Base-by-base conservation (phyloP, 2,329 filamentous ascomycete genomes). In the Sporothrix inflata region DNA sequence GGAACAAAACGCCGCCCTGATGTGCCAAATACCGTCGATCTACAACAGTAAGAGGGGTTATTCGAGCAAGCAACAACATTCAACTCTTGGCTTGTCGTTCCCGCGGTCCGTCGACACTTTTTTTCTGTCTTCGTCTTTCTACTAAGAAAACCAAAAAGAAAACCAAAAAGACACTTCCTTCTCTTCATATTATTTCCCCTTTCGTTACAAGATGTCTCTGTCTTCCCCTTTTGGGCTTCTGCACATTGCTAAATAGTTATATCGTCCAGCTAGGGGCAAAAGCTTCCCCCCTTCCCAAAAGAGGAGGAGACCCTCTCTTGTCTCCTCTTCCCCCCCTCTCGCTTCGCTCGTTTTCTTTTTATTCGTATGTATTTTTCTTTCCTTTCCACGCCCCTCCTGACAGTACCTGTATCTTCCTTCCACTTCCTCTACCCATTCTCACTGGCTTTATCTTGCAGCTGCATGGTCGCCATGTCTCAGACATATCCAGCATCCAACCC, bases 231-330 rank as follows among this genome's bases (percentile, higher is more conserved):
- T 65, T 65, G 38, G 21, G 38, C 60, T 65, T 45, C 38, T 65
- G 38, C 60, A n/a, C 38, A n/a, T 63, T 11, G 38, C 12, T 45
- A 16, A 27, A 45, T 65, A 42, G 60, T 42, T 65, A 19, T 27
- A 45, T 65, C 38, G 38, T 45, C 60, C 38, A 45, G 60, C 60
- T 21, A 65, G 38, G 38, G n/a, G 38, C n/a, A 27, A 45, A 65
- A 45, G n/a, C 57, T 24, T 16, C 57, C 34, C 21, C 53, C 57
- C 57, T 27, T 45, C n/a, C 60, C n/a, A 24, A 63, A 45, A 24
- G n/a, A 45, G 60, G 38, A 63, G n/a, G n/a, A 63, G 55, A 40
- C 16, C 55, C n/a, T 42, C 38, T 65, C 34, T 65, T 60, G 19
- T 47, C 24, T 34, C 55, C 12, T 34, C 12, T 42, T 40, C 16